phyloP scores from a whole-genome alignment of 2,329 filamentous ascomycete species.

The Xylaria sp. region DNA sequence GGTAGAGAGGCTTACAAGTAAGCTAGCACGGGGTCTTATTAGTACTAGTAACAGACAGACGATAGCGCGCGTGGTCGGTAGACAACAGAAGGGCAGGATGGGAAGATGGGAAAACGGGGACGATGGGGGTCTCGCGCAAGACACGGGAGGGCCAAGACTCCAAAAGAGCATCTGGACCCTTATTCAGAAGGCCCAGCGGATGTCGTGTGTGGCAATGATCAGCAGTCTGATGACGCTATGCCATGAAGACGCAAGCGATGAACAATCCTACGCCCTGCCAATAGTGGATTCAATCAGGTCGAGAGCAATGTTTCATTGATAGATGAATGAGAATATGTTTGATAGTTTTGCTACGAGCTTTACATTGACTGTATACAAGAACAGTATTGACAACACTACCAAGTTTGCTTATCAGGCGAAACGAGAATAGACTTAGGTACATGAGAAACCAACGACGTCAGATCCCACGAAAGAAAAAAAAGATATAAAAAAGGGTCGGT shows the following conservation, averaged over 20 bases:
- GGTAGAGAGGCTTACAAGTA: not conserved
- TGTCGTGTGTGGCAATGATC: slow-evolving; percentile 48
- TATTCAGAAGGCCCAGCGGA: slow-evolving; percentile 43
- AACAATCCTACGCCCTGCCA: slow-evolving; percentile 29
- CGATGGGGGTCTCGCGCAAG: slow-evolving; percentile 38
- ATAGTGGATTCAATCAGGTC: slow-evolving; percentile 26
- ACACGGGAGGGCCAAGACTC: slow-evolving; percentile 40
- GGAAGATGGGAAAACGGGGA: slow-evolving; percentile 36
- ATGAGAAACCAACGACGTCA: slow-evolving; percentile 22
- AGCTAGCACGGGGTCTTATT: slow-evolving; percentile 19
- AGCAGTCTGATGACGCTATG: slow-evolving; percentile 49
- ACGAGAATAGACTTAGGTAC: not conserved
- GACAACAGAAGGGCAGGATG: slow-evolving; percentile 26
- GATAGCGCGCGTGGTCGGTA: slow-evolving; percentile 10
- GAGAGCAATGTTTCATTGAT: slow-evolving; percentile 11
- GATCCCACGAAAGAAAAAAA: slow-evolving; percentile 6
- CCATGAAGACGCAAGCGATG: slow-evolving; percentile 43
- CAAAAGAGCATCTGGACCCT: slow-evolving; percentile 47
- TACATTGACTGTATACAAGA: not conserved
- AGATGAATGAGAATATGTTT: not conserved
- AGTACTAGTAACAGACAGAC: slow-evolving; percentile 19
- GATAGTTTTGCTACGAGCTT: not conserved
- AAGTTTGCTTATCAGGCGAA: not conserved
- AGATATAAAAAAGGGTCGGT: slow-evolving; percentile 1
- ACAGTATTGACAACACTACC: not conserved